These are phyloP conservation scores for Chaetoceros muelleri DNA, from an alignment of 108 stramenopile genomes.

Conservation along the genomic window DNA sequence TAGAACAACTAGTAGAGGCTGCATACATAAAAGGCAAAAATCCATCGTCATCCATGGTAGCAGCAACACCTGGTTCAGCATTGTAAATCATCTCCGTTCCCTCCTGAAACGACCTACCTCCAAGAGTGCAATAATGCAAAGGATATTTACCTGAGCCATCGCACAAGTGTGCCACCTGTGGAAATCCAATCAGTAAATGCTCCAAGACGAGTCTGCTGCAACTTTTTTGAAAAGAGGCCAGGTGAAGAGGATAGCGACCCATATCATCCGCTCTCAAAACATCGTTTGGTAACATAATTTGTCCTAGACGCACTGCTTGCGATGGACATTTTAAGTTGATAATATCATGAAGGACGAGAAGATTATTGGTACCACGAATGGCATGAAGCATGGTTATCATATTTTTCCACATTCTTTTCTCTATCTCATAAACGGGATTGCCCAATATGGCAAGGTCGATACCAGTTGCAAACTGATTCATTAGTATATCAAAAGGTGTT, in stretches of 20 bases:
- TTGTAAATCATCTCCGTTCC: constrained; percentile 20
- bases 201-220: background rate
- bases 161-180: constrained; percentile 2
- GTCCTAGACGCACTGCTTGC: background rate
- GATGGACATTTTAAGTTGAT: background rate
- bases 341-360: background rate
- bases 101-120: background rate
- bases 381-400: background rate
- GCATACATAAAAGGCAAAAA: constrained; percentile 27
- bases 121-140: background rate
- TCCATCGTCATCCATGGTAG: constrained; percentile 16
- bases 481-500: background rate
- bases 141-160: constrained; percentile 2
- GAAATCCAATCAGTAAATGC: background rate
- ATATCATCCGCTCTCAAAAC: constrained; percentile 21
- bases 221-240: constrained; percentile 1
- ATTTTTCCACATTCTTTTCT: background rate
- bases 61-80: constrained; percentile 19
- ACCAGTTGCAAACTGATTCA: background rate
- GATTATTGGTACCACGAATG: background rate
- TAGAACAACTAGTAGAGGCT: constrained; percentile 1
- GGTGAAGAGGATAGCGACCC: constrained; percentile 27
- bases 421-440: background rate
- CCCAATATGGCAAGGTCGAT: background rate
- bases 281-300: constrained; percentile 2